Evolutionary conservation across 306 rosid species (phyloP), one percentile per base, ranked within the genome.

Genomic region (Rosa chinensis): DNA sequence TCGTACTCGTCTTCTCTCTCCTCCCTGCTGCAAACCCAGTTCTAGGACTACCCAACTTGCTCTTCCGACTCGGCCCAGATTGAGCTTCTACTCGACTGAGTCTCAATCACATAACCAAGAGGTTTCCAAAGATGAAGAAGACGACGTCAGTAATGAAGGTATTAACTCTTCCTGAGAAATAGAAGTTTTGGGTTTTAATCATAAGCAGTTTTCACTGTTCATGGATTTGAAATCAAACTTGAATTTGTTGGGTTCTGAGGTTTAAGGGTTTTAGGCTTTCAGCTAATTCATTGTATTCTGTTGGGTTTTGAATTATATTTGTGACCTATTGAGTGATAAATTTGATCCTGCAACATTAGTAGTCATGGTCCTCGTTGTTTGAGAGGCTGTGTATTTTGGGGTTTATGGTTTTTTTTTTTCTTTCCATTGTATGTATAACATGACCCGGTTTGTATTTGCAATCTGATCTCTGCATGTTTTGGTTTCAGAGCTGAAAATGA

Each of bases 401-500:
- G 37, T 9, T 44, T 71, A 17, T 40, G 2, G 4, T 21, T 42
- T n/a, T n/a, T 42, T 12, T n/a, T n/a, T n/a, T n/a, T n/a, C n/a
- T n/a, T n/a, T n/a, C 0, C 10, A 25, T 10, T 76, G 3, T 76
- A 13, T 3, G 21, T 40, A 64, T 39, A 17, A 64, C 16, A 49
- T 75, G 47, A 44, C 8, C 18, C 3, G 52, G 58, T 68, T 53
- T 14, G 5, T 14, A 4, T n/a, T 44, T 6, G n/a, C 20, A 39
- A 18, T 58, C 13, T 48, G 69, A 49, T n/a, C 32, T 49, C 14
- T 8, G 11, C 2, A 6, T 68, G 43, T 8, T 72, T 50, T 63
- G 80, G 79, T 71, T 78, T 20, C 76, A 93, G 97, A 89, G 78
- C 82, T 93, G 73, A 91, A 84, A 85, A 86, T 45, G 88, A 83